These are phyloP conservation scores for Diaporthe velutina DNA, from an alignment of 2,329 filamentous ascomycete genomes.

Conservation along the genomic window DNA sequence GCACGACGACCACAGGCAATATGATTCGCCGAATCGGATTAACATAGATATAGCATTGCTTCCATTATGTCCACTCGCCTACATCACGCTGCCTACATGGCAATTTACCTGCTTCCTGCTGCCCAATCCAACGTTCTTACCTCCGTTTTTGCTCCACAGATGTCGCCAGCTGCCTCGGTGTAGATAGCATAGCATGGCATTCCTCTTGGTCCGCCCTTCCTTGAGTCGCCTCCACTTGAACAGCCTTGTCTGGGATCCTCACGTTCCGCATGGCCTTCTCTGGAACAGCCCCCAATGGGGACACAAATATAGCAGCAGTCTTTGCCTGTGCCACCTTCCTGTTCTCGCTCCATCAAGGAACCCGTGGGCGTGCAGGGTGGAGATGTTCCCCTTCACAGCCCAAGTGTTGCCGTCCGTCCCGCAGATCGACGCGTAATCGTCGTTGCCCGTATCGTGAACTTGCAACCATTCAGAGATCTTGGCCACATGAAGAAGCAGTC, in stretches of 20 bases:
- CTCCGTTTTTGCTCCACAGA: not conserved
- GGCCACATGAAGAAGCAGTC: slow-evolving; percentile 1
- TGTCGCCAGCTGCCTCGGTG: not conserved
- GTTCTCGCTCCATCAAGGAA: not conserved
- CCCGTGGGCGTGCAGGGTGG: not conserved
- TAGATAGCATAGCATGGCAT: not conserved
- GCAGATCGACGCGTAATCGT: not conserved
- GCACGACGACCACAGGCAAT: slow-evolving; percentile 33
- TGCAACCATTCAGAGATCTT: slow-evolving; percentile 23
- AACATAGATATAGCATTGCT: slow-evolving; percentile 25
- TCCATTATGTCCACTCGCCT: slow-evolving; percentile 21
- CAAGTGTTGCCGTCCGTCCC: slow-evolving; percentile 1
- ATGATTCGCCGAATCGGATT: slow-evolving; percentile 35
- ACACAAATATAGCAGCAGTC: not conserved
- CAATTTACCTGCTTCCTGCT: slow-evolving; percentile 1
- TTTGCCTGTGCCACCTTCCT: not conserved
- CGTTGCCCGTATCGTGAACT: slow-evolving; percentile 2
- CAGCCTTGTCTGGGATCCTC: too few relatives aligned
- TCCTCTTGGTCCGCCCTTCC: not conserved
- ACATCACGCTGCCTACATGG: slow-evolving; percentile 3
- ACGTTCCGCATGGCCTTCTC: not conserved
- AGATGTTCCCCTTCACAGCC: slow-evolving; percentile 21
- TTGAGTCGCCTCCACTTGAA: not conserved
- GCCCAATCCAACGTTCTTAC: slow-evolving; percentile 14
- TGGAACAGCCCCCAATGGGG: not conserved